A percentile compares a stretch with the other conserved stretches of the same genome.
Evolutionary conservation across 1,139 yeast species (phyloP).

Genomic region (Suhomyces choctaworum): DNA sequence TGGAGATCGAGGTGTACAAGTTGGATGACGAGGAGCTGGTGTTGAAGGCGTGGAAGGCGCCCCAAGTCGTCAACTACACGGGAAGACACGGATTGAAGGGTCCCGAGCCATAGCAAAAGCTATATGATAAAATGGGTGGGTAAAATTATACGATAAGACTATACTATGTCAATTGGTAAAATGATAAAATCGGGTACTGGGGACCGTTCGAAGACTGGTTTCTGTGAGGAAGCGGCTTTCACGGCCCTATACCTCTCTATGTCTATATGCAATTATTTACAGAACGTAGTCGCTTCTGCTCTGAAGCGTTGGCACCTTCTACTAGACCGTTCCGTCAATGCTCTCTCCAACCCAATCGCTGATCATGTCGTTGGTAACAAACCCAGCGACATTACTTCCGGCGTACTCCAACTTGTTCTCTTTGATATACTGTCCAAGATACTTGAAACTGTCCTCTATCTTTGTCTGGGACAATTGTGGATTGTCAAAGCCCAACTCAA

Average conservation of each 20-base stretch:
- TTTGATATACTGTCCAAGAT: constrained; percentile 29
- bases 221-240: no score
- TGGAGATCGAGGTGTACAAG: constrained; percentile 60
- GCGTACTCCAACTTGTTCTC: constrained; percentile 33
- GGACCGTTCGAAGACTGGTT: no score
- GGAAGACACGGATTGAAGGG: constrained; percentile 56
- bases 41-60: constrained; percentile 51
- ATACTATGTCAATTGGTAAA: no score
- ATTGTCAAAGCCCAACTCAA: constrained; percentile 20
- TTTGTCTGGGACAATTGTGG: constrained; percentile 20
- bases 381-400: constrained; percentile 50
- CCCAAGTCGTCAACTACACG: constrained; percentile 50
- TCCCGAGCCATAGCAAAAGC: constrained; percentile 11
- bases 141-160: no score
- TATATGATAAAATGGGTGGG: no score
- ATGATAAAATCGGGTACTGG: no score
- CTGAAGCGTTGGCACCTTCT: no score
- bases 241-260: no score
- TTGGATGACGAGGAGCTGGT: constrained; percentile 47
- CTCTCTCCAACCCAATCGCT: constrained; percentile 50
- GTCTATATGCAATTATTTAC: not conserved
- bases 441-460: constrained; percentile 29
- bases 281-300: not conserved
- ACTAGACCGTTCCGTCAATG: constrained; percentile 50
- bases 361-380: constrained; percentile 40